Evolutionary conservation across 805 yeast species (phyloP), one percentile per base, ranked within the genome.

Genomic region (Kodamaea jinghongensis): DNA sequence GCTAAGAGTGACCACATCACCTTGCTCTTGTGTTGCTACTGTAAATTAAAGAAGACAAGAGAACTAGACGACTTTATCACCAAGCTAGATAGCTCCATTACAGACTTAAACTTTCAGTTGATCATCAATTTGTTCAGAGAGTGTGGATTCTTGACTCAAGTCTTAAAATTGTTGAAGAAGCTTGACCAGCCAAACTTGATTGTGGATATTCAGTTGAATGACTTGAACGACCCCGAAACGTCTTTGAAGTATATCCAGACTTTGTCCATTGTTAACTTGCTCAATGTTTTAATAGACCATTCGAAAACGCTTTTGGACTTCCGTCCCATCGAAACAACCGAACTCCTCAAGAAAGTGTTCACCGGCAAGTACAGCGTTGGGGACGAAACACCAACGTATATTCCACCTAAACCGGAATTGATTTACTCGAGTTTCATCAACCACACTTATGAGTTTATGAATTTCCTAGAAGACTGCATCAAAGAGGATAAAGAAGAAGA

Each of bases 401-500:
- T 83, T 37, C 96, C 98, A 1, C 99, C 99, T 3, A 75, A 81
- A 37, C 98, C 98, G 5, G 73, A 89, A 32, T 70, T 91, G 28
- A 86, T 91, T 1, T 93, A 88, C 55, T 81, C 91, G 2, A 80
- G 95, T 1, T 93, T 93, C 58, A 78, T 86, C n/a, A 77, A 82
- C 48, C 87, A 85, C 55, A 89, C 93, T 0, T 77, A 81, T 53
- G 93, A 90, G 54, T 91, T 93, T 70, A 93, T 90, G 17, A 85
- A 86, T 6, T 93, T 93, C 47, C 61, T 93, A 41, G 99, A 93
- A 57, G 97, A 98, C 0, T 88, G 96, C 51, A 63, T 89, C 11
- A 86, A 83, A 50, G 86, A 86, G 54, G 89, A 83, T 40, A 74
- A 73, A 41, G 86, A 81, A 53, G 93, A 85, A 38, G 96, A 91